Evolutionary conservation across 2,329 filamentous ascomycete genomes (phyloP).

Genomic region (Aspergillus viridinutans): DNA sequence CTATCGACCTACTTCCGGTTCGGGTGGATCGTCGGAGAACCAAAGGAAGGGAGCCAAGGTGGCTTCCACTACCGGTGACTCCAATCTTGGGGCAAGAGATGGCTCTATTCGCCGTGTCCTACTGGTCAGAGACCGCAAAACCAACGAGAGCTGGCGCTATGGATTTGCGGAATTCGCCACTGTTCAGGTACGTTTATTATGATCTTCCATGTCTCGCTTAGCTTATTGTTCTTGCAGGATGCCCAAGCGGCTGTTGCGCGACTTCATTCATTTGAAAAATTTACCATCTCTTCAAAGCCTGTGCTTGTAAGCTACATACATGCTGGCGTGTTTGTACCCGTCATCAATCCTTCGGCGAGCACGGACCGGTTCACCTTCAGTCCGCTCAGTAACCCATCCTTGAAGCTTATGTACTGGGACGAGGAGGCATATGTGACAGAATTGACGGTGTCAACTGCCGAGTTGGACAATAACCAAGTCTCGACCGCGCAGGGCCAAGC

Average conservation of each 20-base stretch:
- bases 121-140: constrained; percentile 67
- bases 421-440: constrained; percentile 67
- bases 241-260: constrained; percentile 70
- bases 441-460: constrained; percentile 53
- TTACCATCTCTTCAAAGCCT: constrained; percentile 70
- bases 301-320: constrained; percentile 73
- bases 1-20: constrained; percentile 52
- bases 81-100: constrained; percentile 65
- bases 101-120: constrained; percentile 74
- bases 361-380: constrained; percentile 64
- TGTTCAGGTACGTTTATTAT: constrained; percentile 47
- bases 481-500: constrained; percentile 14
- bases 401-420: constrained; percentile 74
- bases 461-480: constrained; percentile 32
- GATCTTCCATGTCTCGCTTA: background rate
- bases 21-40: constrained; percentile 31
- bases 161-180: constrained; percentile 81
- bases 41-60: constrained; percentile 49
- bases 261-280: constrained; percentile 67
- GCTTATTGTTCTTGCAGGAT: constrained; percentile 44
- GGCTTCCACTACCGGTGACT: constrained; percentile 53
- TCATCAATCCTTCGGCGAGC: constrained; percentile 56
- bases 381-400: constrained; percentile 62
- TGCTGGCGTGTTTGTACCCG: constrained; percentile 77
- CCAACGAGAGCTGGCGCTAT: constrained; percentile 71